Conservation (phyloP, 306 rosid species). For the Lotus japonicus region DNA sequence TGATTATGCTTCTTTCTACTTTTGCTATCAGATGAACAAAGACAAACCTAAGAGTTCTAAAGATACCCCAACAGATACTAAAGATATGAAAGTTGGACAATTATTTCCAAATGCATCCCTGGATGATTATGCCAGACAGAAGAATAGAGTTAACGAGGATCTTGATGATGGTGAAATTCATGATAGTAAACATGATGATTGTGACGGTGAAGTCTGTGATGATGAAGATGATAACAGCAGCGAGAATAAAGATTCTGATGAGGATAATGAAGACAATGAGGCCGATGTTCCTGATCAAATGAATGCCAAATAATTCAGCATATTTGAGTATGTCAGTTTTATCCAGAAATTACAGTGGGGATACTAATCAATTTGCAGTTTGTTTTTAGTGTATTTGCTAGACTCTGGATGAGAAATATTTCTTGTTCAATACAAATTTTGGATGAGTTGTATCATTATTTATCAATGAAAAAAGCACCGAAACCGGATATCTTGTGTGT, state of each 20-base stretch:
- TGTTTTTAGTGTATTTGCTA: neutral
- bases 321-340: neutral
- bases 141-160: conserved; percentile 13
- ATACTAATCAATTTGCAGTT: neutral
- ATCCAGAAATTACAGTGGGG: conserved; percentile 1
- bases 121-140: conserved; percentile 51
- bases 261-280: neutral
- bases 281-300: conserved; percentile 1
- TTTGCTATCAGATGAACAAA: conserved; percentile 58
- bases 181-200: conserved; percentile 1
- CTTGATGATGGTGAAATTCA: conserved; percentile 8
- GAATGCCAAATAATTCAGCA: conserved; percentile 7
- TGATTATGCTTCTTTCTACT: conserved; percentile 7
- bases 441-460: conserved; percentile 13
- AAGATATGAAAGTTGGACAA: conserved; percentile 50
- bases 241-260: conserved; percentile 1
- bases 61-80: conserved; percentile 19
- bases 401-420: neutral
- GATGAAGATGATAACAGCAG: conserved; percentile 4
- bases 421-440: conserved; percentile 19
- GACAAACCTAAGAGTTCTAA: conserved; percentile 38
- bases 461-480: neutral
- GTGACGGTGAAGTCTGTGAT: conserved; percentile 20
- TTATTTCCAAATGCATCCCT: conserved; percentile 54
- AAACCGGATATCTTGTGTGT: neutral